Base-by-base conservation (phyloP, 1,139 yeast genomes). In the Hemisphaericaspora xylofermentans region DNA sequence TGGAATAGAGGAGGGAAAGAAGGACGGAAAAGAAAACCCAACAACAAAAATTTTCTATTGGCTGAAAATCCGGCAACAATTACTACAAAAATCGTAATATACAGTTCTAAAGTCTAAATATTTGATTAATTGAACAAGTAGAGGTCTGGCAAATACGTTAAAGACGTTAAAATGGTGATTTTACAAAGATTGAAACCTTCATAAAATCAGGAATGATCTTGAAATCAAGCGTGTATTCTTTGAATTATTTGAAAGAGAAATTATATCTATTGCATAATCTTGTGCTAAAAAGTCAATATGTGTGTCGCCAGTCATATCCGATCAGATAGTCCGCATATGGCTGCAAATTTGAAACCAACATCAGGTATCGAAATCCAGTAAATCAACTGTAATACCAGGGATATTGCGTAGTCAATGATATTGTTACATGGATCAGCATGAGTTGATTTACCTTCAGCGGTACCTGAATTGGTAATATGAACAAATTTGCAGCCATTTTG, bases 1-100 rank as follows among this genome's bases (percentile, higher is more conserved):
- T 16, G 2, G 15, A 16, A 18, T 16, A 28, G 18, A 26, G 22
- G 26, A 13, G 31, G 10, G 13, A 34, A 27, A 25, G 21, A 14
- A 12, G 26, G 14, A 10, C 13, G 32, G 38, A 27, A 26, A 26
- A 26, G 30, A 28, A 28, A 36, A 8, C 25, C 35, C 26, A 25
- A 19, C 34, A 28, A 37, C 32, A 18, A 37, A 25, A 35, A 28
- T 22, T 33, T 33, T 33, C 36, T 33, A 26, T 25, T 33, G 36
- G 36, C 15, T n/a, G 18, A 14, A 33, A 33, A 33, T 24, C 36
- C 29, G 29, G 15, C 36, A 13, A 33, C 36, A 33, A 33, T 12
- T n/a, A 19, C n/a, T 13, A 12, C 25, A 12, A 18, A 19, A 31
- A 18, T 12, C 25, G 25, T 31, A 16, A 18, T 31, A 2, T 19